Evolutionary conservation across 495 filamentous ascomycete species (phyloP), one percentile per base, ranked within the genome.

Genomic region (Neurospora sp.): DNA sequence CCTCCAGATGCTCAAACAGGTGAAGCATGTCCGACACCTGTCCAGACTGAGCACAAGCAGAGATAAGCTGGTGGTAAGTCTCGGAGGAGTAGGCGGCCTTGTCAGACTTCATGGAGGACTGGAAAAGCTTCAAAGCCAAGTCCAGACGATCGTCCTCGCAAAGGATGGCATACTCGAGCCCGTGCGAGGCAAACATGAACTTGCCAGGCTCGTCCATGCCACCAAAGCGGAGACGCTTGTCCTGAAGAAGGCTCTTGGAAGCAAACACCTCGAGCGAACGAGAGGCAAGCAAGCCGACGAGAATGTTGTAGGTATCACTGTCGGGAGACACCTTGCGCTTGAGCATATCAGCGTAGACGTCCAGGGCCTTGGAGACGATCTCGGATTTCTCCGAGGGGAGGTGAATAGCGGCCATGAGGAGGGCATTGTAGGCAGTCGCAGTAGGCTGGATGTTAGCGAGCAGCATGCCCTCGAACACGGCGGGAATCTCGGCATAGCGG

Each of bases 261-360:
- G 86, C 84, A 68, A 87, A 83, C 9, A 92, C 87, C 76, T 95
- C 90, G 69, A 94, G 86, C 47, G 94, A 92, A 41, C 92, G 91
- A 22, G 88, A 85, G 31, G 94, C 91, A 40, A 98, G 87, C 45
- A 97, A 82, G 74, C 91, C 88, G 73, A 99, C 91, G 12, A 99
- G 82, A 3, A 91, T 93, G 77, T 93, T 88, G 82, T 96, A 98
- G 8, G 94, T 98, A 70, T 90, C 87, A 72, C 90, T 89, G 77
- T 96, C 90, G 18, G 95, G 95, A 37, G 86, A 81, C 53, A 98
- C 90, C 76, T 90, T 91, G 68, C 94, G 91, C 73, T 91, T 88
- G 75, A 97, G 90, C 95, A 99, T 97, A 80, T 98, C 93, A 53
- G 93, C 91, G 83, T 98, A 98, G 72, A 98, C 91, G 85, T 94